These are phyloP conservation scores for Trichoderma asperellum DNA, from an alignment of 2,329 filamentous ascomycete genomes.

Conservation along the genomic window DNA sequence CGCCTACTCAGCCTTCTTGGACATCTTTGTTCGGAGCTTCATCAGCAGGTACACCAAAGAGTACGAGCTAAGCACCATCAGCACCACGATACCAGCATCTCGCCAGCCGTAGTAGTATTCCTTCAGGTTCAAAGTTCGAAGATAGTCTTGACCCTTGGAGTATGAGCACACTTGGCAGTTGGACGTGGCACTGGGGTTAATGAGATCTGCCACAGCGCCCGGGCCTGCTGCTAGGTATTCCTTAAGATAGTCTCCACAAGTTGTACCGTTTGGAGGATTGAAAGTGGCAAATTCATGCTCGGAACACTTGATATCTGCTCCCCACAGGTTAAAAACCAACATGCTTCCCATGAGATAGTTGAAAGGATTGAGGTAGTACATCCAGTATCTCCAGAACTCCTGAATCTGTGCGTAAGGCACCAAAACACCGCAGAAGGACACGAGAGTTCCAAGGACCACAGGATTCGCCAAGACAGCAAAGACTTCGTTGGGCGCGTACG, in stretches of 20 bases:
- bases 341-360: conserved; percentile 63
- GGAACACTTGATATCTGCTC: conserved; percentile 50
- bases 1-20: conserved; percentile 50
- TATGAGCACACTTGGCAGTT: conserved; percentile 67
- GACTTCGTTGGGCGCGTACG: conserved; percentile 64
- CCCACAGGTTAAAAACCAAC: conserved; percentile 57
- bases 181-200: conserved; percentile 61
- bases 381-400: conserved; percentile 69
- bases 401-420: conserved; percentile 68
- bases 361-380: conserved; percentile 65
- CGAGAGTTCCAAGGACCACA: conserved; percentile 59
- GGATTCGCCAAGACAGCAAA: conserved; percentile 63
- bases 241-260: conserved; percentile 62
- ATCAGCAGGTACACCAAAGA: conserved; percentile 50
- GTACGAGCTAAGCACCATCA: conserved; percentile 61
- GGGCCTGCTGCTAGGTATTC: conserved; percentile 52
- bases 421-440: conserved; percentile 75
- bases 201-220: conserved; percentile 54
- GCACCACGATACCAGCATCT: conserved; percentile 61
- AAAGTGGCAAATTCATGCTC: conserved; percentile 56
- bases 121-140: conserved; percentile 61
- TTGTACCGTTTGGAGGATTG: conserved; percentile 53
- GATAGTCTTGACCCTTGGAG: conserved; percentile 60
- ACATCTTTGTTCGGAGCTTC: conserved; percentile 54
- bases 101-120: conserved; percentile 69